Conservation (phyloP, 306 rosid species). For the Citrullus mucosospermus region DNA sequence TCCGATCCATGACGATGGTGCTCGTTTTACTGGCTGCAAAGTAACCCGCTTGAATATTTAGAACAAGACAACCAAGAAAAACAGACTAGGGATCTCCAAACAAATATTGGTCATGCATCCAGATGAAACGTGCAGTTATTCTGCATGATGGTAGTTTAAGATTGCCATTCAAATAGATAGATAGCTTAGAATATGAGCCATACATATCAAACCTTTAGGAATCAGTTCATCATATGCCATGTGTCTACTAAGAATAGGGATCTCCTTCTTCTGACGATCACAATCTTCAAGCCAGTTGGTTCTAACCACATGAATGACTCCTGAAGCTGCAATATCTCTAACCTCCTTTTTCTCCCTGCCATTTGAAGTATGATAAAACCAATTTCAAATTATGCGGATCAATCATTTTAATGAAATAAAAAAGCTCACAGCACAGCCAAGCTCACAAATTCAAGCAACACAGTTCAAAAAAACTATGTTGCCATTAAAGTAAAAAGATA, state of each 20-base stretch:
- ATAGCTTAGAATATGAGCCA: background rate
- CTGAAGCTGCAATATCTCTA: conserved; percentile 66
- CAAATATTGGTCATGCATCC: background rate
- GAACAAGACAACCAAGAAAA: conserved; percentile 3
- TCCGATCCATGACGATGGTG: conserved; percentile 23
- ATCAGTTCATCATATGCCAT: conserved; percentile 56
- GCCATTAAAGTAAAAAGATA: background rate
- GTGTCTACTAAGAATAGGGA: conserved; percentile 54
- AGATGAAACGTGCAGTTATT: background rate
- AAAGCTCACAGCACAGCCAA: background rate
- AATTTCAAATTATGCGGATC: background rate
- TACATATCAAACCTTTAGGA: conserved; percentile 57
- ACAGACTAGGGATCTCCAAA: background rate
- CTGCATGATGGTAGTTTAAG: background rate
- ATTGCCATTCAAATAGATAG: background rate
- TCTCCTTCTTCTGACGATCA: conserved; percentile 56
- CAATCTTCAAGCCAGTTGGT: conserved; percentile 88
- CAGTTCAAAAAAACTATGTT: background rate
- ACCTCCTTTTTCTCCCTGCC: conserved; percentile 73
- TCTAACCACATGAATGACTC: conserved; percentile 63
- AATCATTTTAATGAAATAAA: background rate
- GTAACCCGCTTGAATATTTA: conserved; percentile 15
- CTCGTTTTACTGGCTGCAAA: conserved; percentile 29
- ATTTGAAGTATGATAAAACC: conserved; percentile 2
- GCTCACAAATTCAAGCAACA: background rate